Base-by-base conservation (phyloP, 108 stramenopile species). In the Nitzschia sp. region DNA sequence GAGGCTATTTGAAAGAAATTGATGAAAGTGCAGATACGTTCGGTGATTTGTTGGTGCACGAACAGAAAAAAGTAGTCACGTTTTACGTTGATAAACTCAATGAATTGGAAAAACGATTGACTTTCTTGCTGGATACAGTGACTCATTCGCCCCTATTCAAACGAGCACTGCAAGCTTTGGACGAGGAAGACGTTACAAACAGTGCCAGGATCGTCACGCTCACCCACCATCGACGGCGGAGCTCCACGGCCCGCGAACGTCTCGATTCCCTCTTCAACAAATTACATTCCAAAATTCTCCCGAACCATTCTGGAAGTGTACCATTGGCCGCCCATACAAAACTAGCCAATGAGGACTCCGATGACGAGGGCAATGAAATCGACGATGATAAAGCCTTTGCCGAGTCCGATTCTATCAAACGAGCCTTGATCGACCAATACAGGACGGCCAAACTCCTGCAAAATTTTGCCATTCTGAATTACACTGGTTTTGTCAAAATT, bases 401-500 rank as follows among this genome's bases (percentile, higher is more conserved):
- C 4, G 78, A 89, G 69, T 73, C 76, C 31, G 84, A 89, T 63
- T 90, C 89, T 2, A 90, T 95, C 31, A 77, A 86, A 54, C 84
- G 94, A 13, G 89, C 91, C 9, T 53, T 95, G 50, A 75, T 80
- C 0, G 94, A 92, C 68, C 77, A 88, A 35, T 87, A 92, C 64
- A 79, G 94, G 11, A 80, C 77, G 11, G 73, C 87, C 44, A 95
- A 87, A 65, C 71, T 95, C 2, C 68, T 95, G 58, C 78, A 87
- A 44, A 96, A 96, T 64, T 97, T 78, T 73, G 73, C 91, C 23
- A 92, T 97, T 53, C 78, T 96, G 82, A 97, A 97, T 72, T 95
- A 90, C 61, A 96, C 96, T 1, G 96, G 94, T 9, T 92, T 94
- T 75, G 82, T 96, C 46, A 97, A 97, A 76, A 92, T 97, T 58